Evolutionary conservation across 352 stramenopile genomes (phyloP).

Genomic region (Globisporangium rhizosaccharum): DNA sequence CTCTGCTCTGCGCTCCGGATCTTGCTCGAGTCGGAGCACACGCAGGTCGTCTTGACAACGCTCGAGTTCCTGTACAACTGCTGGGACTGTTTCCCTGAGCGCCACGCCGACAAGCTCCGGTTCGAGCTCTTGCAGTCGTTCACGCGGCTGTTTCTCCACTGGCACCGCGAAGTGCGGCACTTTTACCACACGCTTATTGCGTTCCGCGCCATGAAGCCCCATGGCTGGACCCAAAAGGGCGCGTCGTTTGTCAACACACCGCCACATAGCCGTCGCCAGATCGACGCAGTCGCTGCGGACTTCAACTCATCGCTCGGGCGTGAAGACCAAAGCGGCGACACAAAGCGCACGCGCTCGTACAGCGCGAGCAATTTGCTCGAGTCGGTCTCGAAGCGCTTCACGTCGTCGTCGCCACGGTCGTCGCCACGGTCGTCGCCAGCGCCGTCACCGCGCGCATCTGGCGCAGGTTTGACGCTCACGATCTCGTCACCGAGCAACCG

Average conservation of each 20-base stretch:
- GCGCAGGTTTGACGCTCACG: slow-evolving; percentile 48
- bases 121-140: slow-evolving; percentile 80
- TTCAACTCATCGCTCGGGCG: slow-evolving; percentile 81
- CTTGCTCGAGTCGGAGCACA: slow-evolving; percentile 78
- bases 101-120: slow-evolving; percentile 82
- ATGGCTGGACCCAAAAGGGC: slow-evolving; percentile 83
- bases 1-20: slow-evolving; percentile 77
- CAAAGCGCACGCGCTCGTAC: slow-evolving; percentile 66
- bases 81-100: slow-evolving; percentile 87
- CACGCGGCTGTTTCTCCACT: slow-evolving; percentile 78
- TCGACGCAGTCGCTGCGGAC: slow-evolving; percentile 81
- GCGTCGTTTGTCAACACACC: slow-evolving; percentile 85
- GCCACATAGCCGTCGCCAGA: slow-evolving; percentile 79
- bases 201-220: slow-evolving; percentile 79
- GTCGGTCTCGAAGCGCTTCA: slow-evolving; percentile 75
- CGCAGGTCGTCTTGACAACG: slow-evolving; percentile 81
- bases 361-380: slow-evolving; percentile 83
- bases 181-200: slow-evolving; percentile 87
- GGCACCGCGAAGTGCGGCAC: slow-evolving; percentile 82
- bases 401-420: slow-evolving; percentile 55
- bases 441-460: slow-evolving; percentile 44
- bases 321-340: slow-evolving; percentile 46
- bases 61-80: slow-evolving; percentile 88
- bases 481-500: slow-evolving; percentile 74
- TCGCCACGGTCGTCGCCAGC: slow-evolving; percentile 58